Base-by-base conservation (phyloP, 208 protist genomes). In the Balamuthia mandrillaris region DNA sequence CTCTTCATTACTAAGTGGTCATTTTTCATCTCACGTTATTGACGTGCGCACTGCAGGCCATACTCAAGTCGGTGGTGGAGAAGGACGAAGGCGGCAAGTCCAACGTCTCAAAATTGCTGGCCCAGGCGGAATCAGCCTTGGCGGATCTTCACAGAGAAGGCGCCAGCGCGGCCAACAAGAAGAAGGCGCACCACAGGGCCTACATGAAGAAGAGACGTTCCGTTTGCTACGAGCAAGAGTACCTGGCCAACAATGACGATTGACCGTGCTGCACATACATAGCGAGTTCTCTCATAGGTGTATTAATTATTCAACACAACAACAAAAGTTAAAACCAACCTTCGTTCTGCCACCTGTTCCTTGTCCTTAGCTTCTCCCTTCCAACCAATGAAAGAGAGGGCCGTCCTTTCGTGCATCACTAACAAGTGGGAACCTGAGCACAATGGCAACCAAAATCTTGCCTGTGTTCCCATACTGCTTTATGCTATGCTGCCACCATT, bases 141-240 rank as follows among this genome's bases (percentile, higher is more conserved):
- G 39, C 9, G 10, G 42, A 74, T 39, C 16, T 74, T 1, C 65
- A 45, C 10, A 1, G 35, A 3, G 65, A 74, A 31, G 65, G 65
- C 6, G 65, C 65, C 65, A 74, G 65, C 31, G 14, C 41, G 31
- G 42, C 35, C 14, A 74, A 74, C 42, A 42, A 37, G 29, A 74
- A 74, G 42, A 51, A 74, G 42, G 65, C 65, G 1, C 65, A 74
- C 16, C 65, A 74, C 65, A 42, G 65, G 2, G 35, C 27, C 42
- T 74, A 74, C 65, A 74, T 74, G 65, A 74, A 74, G 42, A 42
- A 39, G n/a, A 42, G 65, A 1, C 12, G n/a, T 27, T 74, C 65
- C 4, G 29, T 27, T 39, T 74, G 65, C 65, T 74, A 74, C 65
- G 56, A 63, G 1, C 3, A 63, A 31, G 5, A 63, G 21, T 63